Evolutionary conservation across 768 basidiomycete species (phyloP).

Genomic region (Udeniomyces megalosporus): DNA sequence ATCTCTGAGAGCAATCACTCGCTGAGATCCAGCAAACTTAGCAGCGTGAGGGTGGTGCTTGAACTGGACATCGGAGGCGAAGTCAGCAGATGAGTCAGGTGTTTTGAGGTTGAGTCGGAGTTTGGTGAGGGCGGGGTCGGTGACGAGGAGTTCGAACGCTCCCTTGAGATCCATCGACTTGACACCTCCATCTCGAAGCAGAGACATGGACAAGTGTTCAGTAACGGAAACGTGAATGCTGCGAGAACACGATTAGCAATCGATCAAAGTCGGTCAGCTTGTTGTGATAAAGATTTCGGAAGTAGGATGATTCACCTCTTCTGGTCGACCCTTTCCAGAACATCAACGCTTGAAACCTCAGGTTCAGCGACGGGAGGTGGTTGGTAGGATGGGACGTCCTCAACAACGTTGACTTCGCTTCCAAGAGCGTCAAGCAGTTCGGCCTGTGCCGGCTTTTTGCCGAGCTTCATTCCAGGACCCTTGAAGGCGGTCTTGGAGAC

Average conservation of each 20-base stretch:
- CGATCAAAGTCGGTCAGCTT: neutral
- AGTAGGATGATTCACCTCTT: slow-evolving; percentile 51
- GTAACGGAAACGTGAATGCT: slow-evolving; percentile 78
- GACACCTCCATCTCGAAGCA: slow-evolving; percentile 80
- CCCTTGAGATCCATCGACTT: slow-evolving; percentile 82
- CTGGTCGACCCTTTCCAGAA: slow-evolving; percentile 52
- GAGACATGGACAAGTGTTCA: slow-evolving; percentile 61
- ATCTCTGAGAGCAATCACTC: slow-evolving; percentile 70
- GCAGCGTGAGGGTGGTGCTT: slow-evolving; percentile 93
- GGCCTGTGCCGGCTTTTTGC: slow-evolving; percentile 71
- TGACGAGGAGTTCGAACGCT: slow-evolving; percentile 78
- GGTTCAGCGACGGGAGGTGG: slow-evolving; percentile 33
- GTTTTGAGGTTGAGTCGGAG: slow-evolving; percentile 46
- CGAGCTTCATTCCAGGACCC: slow-evolving; percentile 88
- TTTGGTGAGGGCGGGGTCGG: slow-evolving; percentile 55
- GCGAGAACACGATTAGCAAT: too few species aligned
- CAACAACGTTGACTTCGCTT: slow-evolving; percentile 36
- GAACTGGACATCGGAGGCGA: slow-evolving; percentile 66
- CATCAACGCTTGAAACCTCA: slow-evolving; percentile 19
- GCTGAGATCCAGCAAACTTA: slow-evolving; percentile 48
- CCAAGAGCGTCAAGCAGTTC: slow-evolving; percentile 79
- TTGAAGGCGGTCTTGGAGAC: slow-evolving; percentile 58
- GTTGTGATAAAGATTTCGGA: neutral
- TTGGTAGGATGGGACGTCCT: slow-evolving; percentile 35
- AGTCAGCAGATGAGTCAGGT: slow-evolving; percentile 36